A percentile compares a stretch with the other conserved stretches of the same genome.
phyloP scores from a whole-genome alignment of 805 yeast species.

The Candida golubevii region DNA sequence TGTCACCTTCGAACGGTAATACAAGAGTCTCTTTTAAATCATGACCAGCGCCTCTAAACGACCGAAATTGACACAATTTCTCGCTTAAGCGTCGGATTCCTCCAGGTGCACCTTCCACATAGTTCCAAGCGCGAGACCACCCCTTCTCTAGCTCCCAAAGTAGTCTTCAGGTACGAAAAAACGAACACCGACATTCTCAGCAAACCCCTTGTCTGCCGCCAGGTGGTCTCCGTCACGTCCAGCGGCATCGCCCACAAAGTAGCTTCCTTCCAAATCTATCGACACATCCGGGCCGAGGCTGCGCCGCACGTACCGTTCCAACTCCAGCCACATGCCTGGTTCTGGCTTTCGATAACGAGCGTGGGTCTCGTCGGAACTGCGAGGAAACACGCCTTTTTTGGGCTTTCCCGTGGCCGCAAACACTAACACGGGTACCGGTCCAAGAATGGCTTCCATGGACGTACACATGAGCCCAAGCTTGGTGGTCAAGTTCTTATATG shows the following conservation, averaged over 20 bases:
- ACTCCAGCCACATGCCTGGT: conserved; percentile 69
- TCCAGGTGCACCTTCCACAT: no score
- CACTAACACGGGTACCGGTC: conserved; percentile 34
- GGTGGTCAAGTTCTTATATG: conserved; percentile 35
- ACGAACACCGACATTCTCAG: conserved; percentile 44
- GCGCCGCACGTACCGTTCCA: conserved; percentile 36
- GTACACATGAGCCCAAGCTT: conserved; percentile 39
- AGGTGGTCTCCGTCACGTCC: conserved; percentile 78
- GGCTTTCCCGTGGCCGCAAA: conserved; percentile 65
- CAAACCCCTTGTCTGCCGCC: conserved; percentile 73
- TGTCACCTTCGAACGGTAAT: no score
- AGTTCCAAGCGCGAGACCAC: no score
- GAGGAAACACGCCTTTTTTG: conserved; percentile 15
- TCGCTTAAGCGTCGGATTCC: no score
- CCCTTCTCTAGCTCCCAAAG: conserved; percentile 25
- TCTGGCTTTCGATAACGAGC: conserved; percentile 63
- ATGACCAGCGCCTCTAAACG: no score
- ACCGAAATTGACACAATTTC: no score
- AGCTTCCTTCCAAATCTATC: conserved; percentile 43
- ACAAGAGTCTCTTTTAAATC: no score
- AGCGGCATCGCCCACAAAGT: conserved; percentile 96
- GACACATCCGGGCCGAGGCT: conserved; percentile 13
- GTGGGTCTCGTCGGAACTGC: conserved; percentile 31
- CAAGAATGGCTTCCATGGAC: conserved; percentile 21
- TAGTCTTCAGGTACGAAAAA: conserved; percentile 73